A percentile compares a stretch with the other conserved stretches of the same genome.
Evolutionary conservation across 2,329 filamentous ascomycete genomes (phyloP).

Genomic region (Botrytis sinoallii): DNA sequence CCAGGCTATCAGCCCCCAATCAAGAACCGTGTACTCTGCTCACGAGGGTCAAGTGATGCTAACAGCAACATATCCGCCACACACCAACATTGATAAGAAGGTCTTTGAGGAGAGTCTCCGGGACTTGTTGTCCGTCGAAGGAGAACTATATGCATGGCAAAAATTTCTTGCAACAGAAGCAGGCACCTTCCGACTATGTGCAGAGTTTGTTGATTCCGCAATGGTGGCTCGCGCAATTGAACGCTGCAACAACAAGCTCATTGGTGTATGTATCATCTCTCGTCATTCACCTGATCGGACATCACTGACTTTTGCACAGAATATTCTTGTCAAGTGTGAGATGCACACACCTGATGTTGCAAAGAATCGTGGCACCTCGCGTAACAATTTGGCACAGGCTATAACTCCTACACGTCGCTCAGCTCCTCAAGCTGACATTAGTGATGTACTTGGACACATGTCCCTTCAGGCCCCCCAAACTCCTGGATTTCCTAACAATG

Average conservation of each 20-base stretch:
- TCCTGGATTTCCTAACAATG: slow-evolving; percentile 15
- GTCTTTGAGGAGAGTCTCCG: slow-evolving; percentile 43
- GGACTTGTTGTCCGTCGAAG: slow-evolving; percentile 46
- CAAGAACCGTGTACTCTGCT: slow-evolving; percentile 37
- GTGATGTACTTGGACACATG: slow-evolving; percentile 17
- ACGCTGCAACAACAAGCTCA: slow-evolving; percentile 41
- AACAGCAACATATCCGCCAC: slow-evolving; percentile 42
- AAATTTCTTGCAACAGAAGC: slow-evolving; percentile 41
- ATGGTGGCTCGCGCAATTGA: slow-evolving; percentile 44
- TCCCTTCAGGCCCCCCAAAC: slow-evolving; percentile 18
- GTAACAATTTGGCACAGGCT: slow-evolving; percentile 2
- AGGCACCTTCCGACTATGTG: slow-evolving; percentile 47
- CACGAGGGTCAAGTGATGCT: slow-evolving; percentile 57
- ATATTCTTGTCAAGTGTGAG: slow-evolving; percentile 18
- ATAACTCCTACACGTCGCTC: slow-evolving; percentile 22
- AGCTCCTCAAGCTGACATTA: slow-evolving; percentile 8
- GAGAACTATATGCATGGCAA: slow-evolving; percentile 52
- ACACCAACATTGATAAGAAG: slow-evolving; percentile 26
- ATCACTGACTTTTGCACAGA: slow-evolving; percentile 16
- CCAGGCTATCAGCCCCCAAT: slow-evolving; percentile 32
- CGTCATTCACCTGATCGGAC: background rate
- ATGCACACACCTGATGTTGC: slow-evolving; percentile 22
- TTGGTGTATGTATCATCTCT: slow-evolving; percentile 12
- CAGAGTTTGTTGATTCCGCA: slow-evolving; percentile 52
- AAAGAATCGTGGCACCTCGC: background rate